phyloP scores from a whole-genome alignment of 2,329 filamentous ascomycete genomes.

The Whalleya microplaca region DNA sequence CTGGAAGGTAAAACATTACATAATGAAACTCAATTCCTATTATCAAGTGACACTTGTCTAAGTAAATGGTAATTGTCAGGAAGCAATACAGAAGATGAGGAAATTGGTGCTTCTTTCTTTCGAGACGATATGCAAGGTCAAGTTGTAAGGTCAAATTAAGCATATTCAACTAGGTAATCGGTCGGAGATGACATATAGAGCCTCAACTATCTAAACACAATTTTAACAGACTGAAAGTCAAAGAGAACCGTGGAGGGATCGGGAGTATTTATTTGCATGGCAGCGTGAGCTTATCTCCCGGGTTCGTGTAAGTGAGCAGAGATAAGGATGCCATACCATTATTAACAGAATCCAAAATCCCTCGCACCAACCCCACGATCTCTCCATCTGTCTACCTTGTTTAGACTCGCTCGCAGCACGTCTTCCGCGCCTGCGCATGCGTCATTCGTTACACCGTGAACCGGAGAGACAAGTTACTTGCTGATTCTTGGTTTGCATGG shows the following conservation, averaged over 20 bases:
- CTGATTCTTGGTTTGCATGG: no score
- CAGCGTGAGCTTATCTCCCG: conserved; percentile 26
- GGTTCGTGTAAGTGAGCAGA: conserved; percentile 25
- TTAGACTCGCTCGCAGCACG: conserved; percentile 17
- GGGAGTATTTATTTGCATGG: conserved; percentile 27
- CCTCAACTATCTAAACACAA: not conserved
- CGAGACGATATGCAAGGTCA: not conserved
- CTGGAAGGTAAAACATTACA: not conserved
- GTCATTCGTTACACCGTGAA: conserved; percentile 18
- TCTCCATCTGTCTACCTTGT: conserved; percentile 19
- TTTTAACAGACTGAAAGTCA: not conserved
- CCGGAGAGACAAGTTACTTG: not conserved
- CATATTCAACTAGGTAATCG: no score
- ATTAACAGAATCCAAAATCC: conserved; percentile 28
- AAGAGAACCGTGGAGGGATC: not conserved
- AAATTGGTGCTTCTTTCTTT: not conserved
- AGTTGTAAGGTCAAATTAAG: not conserved
- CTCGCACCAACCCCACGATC: conserved; percentile 30
- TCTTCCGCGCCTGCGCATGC: conserved; percentile 17
- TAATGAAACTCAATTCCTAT: not conserved
- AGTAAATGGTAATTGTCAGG: not conserved
- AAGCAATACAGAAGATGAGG: not conserved
- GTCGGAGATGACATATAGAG: not conserved
- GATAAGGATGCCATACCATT: conserved; percentile 26
- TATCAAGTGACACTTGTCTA: conserved; percentile 22